Base-by-base conservation (phyloP, 169 alveolate genomes). In the Eimeria tenella region DNA sequence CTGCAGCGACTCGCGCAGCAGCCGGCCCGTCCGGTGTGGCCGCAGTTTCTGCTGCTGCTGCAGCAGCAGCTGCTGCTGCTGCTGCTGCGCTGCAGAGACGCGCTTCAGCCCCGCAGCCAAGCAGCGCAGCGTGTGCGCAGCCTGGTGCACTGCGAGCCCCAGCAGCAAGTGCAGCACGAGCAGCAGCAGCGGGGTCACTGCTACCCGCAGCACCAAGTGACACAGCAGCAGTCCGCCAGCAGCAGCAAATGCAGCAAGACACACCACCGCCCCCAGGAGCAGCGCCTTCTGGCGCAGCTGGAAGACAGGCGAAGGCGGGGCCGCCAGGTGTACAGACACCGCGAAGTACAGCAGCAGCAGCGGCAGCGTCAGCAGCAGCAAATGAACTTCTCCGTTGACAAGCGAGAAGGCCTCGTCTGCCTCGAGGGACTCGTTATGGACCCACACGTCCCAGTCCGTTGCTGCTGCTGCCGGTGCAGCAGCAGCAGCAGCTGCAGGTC, bases 141-240 rank as follows among this genome's bases (percentile, higher is more conserved):
- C 87, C 70, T 52, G 87, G 87, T 87, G 86, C 71, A 25, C 25
- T 31, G 70, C 21, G 71, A 87, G 25, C 86, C 93, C 93, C 25
- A 87, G 93, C 73, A 87, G 93, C 86, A 87, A 31, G 58, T 87
- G 93, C 93, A 87, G 75, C 86, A 87, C 93, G 86, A 87, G 93
- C 62, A 74, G 93, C 73, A 74, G 86, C 86, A 87, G 86, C 75
- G 93, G 93, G 17, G 93, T 87, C 86, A 87, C 86, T 1, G 93
- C 86, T 5, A 55, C 74, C 58, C 93, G 74, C 56, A 50, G 81
- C 62, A 87, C 23, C 55, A 87, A 63, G 86, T 87, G 93, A 11
- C 75, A 68, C 50, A 87, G 52, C 50, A 74, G 65, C 74, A 87
- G 70, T 17, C 93, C 86, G 56, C 74, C 93, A 52, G 93, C 71